Base-by-base conservation (phyloP, 345 rosid genomes). In the Hirschfeldia incana region DNA sequence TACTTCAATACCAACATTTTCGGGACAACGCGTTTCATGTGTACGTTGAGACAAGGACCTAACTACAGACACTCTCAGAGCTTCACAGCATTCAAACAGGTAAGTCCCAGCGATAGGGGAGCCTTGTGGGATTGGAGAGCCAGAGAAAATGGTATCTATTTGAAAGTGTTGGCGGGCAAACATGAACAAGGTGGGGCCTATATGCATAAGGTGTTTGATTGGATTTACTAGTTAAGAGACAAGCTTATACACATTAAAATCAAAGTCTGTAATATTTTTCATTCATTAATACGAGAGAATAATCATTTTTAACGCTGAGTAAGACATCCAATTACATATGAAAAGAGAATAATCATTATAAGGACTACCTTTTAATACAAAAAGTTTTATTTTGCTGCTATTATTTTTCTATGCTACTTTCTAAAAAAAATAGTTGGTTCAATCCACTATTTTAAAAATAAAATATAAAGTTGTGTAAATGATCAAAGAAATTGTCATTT, bases 81-180 rank as follows among this genome's bases (percentile, higher is more conserved):
- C 0, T 69, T 76, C 27, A 59, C 46, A 46, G 69, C 63, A 26
- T 76, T 76, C 16, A 33, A 76, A 46, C 55, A 33, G 21, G 2
- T 1, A 0, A 34, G 57, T 69, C 1, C 1, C 0, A 0, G 21
- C 0, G 80, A 77, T 34, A 9, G 0, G 0, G 75, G 80, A 46
- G 75, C 63, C 63, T 0, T 61, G 7, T 76, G 80, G 80, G 70
- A 76, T n/a, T 76, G 80, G 80, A 76, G 75, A 49, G 75, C 80
- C 0, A 69, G 80, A 69, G 80, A 69, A 46, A 6, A 75, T 26
- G 78, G 72, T 0, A 53, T 75, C 16, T 60, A 72, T n/a, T 28
- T 71, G 0, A 32, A 53, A 62, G 39, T 62, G 26, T 62, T 21
- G 67, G 28, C 13, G 11, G 26, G 11, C 6, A 13, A 62, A 62